Evolutionary conservation across 371 early-diverging fungal genomes (phyloP).

Genomic region (Mucor circinelloides): DNA sequence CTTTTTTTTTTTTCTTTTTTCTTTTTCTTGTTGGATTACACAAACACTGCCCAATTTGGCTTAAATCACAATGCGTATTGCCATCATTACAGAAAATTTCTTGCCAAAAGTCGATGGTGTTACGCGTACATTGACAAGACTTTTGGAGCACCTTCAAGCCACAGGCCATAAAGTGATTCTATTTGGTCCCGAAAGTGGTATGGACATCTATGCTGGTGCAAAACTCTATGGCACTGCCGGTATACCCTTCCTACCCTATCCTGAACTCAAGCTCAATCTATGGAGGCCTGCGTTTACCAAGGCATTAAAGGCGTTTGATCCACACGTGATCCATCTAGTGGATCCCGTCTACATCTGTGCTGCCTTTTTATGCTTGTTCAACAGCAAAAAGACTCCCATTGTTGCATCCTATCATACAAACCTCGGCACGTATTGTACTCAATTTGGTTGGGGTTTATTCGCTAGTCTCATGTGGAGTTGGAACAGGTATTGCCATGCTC

Average conservation of each 20-base stretch:
- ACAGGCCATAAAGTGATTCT: constrained; percentile 41
- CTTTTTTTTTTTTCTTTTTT: neutral
- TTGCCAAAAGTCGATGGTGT: constrained; percentile 58
- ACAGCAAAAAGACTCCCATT: constrained; percentile 30
- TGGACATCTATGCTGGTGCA: constrained; percentile 41
- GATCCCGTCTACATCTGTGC: constrained; percentile 56
- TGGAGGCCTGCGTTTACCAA: constrained; percentile 47
- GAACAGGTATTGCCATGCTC: constrained; percentile 49
- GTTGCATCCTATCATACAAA: constrained; percentile 57
- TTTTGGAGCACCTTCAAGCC: constrained; percentile 43
- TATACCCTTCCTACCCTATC: constrained; percentile 47
- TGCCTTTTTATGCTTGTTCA: constrained; percentile 16
- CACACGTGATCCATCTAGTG: constrained; percentile 51
- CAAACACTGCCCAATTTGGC: neutral
- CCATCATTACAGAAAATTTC: constrained; percentile 53
- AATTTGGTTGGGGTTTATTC: constrained; percentile 48
- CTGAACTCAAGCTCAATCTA: constrained; percentile 49
- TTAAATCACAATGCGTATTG: constrained; percentile 38
- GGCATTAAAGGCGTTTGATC: constrained; percentile 36
- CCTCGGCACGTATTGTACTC: constrained; percentile 43
- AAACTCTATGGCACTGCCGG: constrained; percentile 46
- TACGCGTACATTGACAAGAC: constrained; percentile 43
- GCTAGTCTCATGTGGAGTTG: constrained; percentile 50
- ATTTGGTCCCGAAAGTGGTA: constrained; percentile 45
- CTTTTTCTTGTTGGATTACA: neutral